phyloP scores from a whole-genome alignment of 257 asterid genomes.

The Ligustrum vulgare region DNA sequence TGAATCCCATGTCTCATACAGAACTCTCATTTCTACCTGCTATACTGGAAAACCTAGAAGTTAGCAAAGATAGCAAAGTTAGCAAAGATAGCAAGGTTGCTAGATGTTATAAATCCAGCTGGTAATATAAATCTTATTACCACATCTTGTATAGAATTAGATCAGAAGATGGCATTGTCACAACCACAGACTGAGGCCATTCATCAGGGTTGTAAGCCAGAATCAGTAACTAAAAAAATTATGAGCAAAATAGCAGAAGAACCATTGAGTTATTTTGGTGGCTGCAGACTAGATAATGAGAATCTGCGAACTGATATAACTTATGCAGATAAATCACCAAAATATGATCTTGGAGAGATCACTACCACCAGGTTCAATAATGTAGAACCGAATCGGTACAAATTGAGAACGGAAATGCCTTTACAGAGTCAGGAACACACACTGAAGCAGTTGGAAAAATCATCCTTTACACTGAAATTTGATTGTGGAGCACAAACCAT shows the following conservation, averaged over 20 bases:
- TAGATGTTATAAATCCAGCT: constrained; percentile 26
- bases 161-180: constrained; percentile 29
- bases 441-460: constrained; percentile 27
- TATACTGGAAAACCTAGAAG: constrained; percentile 25
- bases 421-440: constrained; percentile 22
- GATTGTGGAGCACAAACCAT: constrained; percentile 20
- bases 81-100: constrained; percentile 25
- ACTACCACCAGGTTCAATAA: constrained; percentile 9
- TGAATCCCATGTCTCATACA: constrained; percentile 24
- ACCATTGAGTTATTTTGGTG: constrained; percentile 25
- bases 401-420: constrained; percentile 30
- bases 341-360: constrained; percentile 26
- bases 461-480: constrained; percentile 26
- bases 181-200: constrained; percentile 29
- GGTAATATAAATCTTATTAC: constrained; percentile 21
- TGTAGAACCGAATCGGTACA: constrained; percentile 17
- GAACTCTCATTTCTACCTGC: constrained; percentile 27
- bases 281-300: constrained; percentile 28
- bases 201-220: constrained; percentile 30
- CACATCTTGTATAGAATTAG: constrained; percentile 33
- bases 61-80: constrained; percentile 24
- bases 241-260: constrained; percentile 28
- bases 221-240: constrained; percentile 25
- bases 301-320: constrained; percentile 26
- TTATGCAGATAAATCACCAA: constrained; percentile 14